These are phyloP conservation scores for Trifolium fragiferum DNA, from an alignment of 306 rosid genomes.

Conservation along the genomic window DNA sequence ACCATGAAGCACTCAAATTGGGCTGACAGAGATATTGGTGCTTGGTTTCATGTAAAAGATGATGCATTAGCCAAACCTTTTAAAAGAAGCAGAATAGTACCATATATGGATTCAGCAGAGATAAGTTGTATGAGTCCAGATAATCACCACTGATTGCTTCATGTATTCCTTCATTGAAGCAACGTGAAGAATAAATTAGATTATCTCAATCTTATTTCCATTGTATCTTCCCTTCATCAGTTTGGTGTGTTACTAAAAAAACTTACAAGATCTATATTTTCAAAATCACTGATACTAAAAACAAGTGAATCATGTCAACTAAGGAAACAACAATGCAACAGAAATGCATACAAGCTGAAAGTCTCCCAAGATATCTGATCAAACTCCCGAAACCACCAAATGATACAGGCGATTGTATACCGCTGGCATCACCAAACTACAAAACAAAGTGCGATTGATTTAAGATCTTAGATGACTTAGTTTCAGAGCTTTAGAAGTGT, in stretches of 20 bases:
- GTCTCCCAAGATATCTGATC: constrained; percentile 89
- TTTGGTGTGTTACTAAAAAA: not conserved
- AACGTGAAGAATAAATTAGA: constrained; percentile 37
- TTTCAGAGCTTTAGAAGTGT: constrained; percentile 43
- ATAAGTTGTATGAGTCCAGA: constrained; percentile 79
- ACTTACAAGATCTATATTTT: not conserved
- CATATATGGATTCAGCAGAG: constrained; percentile 92
- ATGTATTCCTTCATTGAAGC: constrained; percentile 66
- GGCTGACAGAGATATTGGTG: constrained; percentile 61
- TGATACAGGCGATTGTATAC: constrained; percentile 93
- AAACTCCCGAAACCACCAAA: constrained; percentile 96
- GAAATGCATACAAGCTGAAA: constrained; percentile 60
- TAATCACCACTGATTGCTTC: constrained; percentile 77
- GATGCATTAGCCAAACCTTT: constrained; percentile 16
- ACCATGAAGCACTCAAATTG: constrained; percentile 92
- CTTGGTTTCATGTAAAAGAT: constrained; percentile 35
- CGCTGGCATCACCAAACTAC: constrained; percentile 97
- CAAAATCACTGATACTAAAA: not conserved
- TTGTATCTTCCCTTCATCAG: constrained; percentile 26
- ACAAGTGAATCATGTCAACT: not conserved
- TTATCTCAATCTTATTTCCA: constrained; percentile 7
- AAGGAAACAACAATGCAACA: constrained; percentile 10
- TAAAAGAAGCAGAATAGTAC: constrained; percentile 48
- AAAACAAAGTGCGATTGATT: constrained; percentile 45
- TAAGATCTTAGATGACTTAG: constrained; percentile 38